A percentile compares a stretch with the other conserved stretches of the same genome.
phyloP scores from a whole-genome alignment of 2,329 filamentous ascomycete species.

The Penicillium occitanis region DNA sequence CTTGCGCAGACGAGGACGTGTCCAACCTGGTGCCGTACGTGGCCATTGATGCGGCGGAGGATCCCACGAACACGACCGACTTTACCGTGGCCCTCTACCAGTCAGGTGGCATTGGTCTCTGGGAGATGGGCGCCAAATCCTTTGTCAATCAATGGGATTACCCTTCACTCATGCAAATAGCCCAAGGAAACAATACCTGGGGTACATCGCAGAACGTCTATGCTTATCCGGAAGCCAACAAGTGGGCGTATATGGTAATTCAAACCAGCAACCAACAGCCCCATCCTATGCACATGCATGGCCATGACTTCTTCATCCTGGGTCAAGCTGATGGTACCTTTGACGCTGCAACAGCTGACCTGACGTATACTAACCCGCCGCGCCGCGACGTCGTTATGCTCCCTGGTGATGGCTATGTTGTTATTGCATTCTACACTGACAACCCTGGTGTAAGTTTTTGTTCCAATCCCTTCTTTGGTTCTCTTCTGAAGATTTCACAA shows the following conservation, averaged over 20 bases:
- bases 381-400: conserved; percentile 44
- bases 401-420: conserved; percentile 38
- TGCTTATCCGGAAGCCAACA: conserved; percentile 25
- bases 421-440: conserved; percentile 43
- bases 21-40: conserved; percentile 26
- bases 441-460: conserved; percentile 39
- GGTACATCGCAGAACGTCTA: conserved; percentile 28
- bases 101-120: conserved; percentile 27
- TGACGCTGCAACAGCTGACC: conserved; percentile 32
- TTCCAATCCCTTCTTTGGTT: not conserved
- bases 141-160: conserved; percentile 27
- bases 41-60: conserved; percentile 4
- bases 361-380: conserved; percentile 32
- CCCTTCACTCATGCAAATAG: conserved; percentile 25
- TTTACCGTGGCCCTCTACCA: conserved; percentile 22
- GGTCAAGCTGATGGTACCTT: conserved; percentile 47
- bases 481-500: not conserved
- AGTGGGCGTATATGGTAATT: conserved; percentile 33
- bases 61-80: conserved; percentile 23
- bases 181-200: conserved; percentile 21
- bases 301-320: conserved; percentile 69
- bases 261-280: conserved; percentile 26
- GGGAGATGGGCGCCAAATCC: conserved; percentile 35
- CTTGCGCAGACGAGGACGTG: conserved; percentile 25
- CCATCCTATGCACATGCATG: conserved; percentile 69